Evolutionary conservation across 2,329 filamentous ascomycete species (phyloP), one percentile per base, ranked within the genome.

Genomic region (Nothophoma quercina): DNA sequence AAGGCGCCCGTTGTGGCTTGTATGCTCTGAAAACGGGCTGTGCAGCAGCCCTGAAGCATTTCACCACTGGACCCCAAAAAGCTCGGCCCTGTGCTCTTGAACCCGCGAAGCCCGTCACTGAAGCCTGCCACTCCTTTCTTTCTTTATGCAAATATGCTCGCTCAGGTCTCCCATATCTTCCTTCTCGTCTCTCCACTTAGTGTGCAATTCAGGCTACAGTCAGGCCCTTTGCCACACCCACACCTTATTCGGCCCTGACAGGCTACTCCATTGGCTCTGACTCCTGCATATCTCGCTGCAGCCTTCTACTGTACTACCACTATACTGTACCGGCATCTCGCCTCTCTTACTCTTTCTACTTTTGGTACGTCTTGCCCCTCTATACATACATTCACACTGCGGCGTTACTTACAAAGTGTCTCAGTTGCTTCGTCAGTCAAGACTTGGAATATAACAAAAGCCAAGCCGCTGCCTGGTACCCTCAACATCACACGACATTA

Each of bases 21-120:
- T 53, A 26, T 29, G 28, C 33, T 12, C 23, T 29, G 21, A 28
- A n/a, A n/a, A 16, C n/a, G 53, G 70, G 69, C 70, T 71, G 69
- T 72, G 70, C 69, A 59, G 67, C 68, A 57, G 22, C 50, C 50
- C 62, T 67, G 67, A 68, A 57, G 22, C 50, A 43, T 62, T 67
- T 67, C 67, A 67, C 60, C 59, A 51, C 60, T 61, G 57, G 57
- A 46, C 60, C 49, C 52, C 53, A 57, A 55, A 45, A 55, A 56
- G 52, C 56, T 46, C 60, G 48, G 56, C 53, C 62, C 52, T 59
- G 56, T 51, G 61, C 60, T 64, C 63, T 60, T 62, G 57, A 55
- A 56, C 48, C 45, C 51, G 55, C 58, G 42, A 58, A 64, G 54
- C 56, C 58, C 48, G 44, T 49, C 56, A 35, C 58, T 58, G 62